A percentile compares a stretch with the other conserved stretches of the same genome.
These are phyloP conservation scores for Wallacemonas rigidus DNA, from an alignment of 208 protist species.

Conservation along the genomic window DNA sequence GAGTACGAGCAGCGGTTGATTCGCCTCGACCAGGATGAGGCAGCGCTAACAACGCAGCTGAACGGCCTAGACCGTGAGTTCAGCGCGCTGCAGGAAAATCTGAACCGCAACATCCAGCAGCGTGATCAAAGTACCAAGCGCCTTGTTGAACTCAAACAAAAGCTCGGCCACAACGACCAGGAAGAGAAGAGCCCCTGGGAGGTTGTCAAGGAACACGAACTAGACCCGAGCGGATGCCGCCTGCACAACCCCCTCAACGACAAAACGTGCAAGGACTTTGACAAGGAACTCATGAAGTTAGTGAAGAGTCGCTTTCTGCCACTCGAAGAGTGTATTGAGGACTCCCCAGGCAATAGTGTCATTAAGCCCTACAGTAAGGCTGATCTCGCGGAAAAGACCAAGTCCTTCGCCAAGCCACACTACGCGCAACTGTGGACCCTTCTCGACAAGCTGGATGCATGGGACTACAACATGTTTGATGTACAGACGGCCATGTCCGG, in stretches of 20 bases:
- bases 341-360: slow-evolving; percentile 53
- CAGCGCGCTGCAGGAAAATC: slow-evolving; percentile 66
- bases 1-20: slow-evolving; percentile 61
- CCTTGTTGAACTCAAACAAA: slow-evolving; percentile 59
- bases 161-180: slow-evolving; percentile 33
- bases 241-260: slow-evolving; percentile 67
- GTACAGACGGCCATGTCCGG: slow-evolving; percentile 78
- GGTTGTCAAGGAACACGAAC: slow-evolving; percentile 43
- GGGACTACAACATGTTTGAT: slow-evolving; percentile 89
- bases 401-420: slow-evolving; percentile 34
- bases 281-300: slow-evolving; percentile 71
- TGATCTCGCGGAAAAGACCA: slow-evolving; percentile 45
- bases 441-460: slow-evolving; percentile 78
- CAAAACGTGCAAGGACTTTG: slow-evolving; percentile 76
- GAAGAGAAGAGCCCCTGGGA: slow-evolving; percentile 48
- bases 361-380: slow-evolving; percentile 64
- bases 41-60: slow-evolving; percentile 32
- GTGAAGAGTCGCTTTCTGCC: slow-evolving; percentile 83
- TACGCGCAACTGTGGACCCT: slow-evolving; percentile 62
- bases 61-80: slow-evolving; percentile 70
- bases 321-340: slow-evolving; percentile 43
- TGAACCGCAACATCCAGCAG: slow-evolving; percentile 58
- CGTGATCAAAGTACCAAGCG: slow-evolving; percentile 46
- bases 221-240: slow-evolving; percentile 30
- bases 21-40: slow-evolving; percentile 38